Conservation (phyloP, 2,329 filamentous ascomycete genomes). For the Cladosporium sp. region DNA sequence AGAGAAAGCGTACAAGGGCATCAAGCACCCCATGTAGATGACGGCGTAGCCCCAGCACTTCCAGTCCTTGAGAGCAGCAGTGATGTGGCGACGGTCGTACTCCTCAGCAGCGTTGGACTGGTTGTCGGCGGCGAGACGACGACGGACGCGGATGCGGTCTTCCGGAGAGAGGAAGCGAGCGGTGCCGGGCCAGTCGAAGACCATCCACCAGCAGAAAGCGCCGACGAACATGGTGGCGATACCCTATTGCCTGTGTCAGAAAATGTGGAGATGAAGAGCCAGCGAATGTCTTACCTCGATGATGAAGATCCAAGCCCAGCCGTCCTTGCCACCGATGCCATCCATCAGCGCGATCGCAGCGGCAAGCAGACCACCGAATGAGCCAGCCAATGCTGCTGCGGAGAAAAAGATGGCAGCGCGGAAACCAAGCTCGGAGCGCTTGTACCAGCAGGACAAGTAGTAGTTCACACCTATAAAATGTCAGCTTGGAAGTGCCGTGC, state of each 20-base stretch:
- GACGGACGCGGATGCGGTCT: conserved; percentile 31
- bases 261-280: neutral
- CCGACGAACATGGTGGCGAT: conserved; percentile 67
- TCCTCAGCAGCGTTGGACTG: conserved; percentile 30
- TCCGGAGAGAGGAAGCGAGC: conserved; percentile 60
- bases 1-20: conserved; percentile 36
- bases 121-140: conserved; percentile 33
- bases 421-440: conserved; percentile 75
- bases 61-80: conserved; percentile 66
- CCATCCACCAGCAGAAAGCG: conserved; percentile 32
- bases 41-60: conserved; percentile 76
- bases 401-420: conserved; percentile 83
- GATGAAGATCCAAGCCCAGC: conserved; percentile 51
- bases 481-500: neutral
- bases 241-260: conserved; percentile 45
- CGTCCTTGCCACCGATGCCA: conserved; percentile 55
- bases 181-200: conserved; percentile 59
- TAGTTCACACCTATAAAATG: conserved; percentile 48
- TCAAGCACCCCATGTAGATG: conserved; percentile 67
- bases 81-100: conserved; percentile 33
- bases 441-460: conserved; percentile 77
- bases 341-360: conserved; percentile 72
- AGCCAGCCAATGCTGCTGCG: conserved; percentile 76
- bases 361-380: conserved; percentile 73
- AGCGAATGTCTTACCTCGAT: conserved; percentile 39